A percentile compares a stretch with the other conserved stretches of the same genome.
Evolutionary conservation across 164 flowering plant species (phyloP).

Genomic region (Kalanchoe fedtschenkoi): DNA sequence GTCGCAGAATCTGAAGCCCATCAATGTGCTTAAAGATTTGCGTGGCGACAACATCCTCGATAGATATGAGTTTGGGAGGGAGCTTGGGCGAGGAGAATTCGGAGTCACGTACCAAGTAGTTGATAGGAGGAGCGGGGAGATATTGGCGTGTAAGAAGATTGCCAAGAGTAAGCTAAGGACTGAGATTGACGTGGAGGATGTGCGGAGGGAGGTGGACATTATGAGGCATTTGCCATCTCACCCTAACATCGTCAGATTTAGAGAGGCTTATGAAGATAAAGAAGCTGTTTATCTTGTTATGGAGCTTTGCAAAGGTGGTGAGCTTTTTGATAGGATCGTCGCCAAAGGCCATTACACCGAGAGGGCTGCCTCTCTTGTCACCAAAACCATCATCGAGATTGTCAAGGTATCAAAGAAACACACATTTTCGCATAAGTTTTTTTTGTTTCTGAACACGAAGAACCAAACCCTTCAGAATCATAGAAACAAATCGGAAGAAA

Average conservation of each 20-base stretch:
- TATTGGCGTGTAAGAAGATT: slow-evolving; percentile 57
- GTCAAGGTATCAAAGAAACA: no score
- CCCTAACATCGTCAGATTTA: slow-evolving; percentile 40
- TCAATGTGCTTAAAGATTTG: slow-evolving; percentile 19
- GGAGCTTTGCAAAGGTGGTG: slow-evolving; percentile 49
- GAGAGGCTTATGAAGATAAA: neutral
- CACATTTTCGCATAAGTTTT: no score
- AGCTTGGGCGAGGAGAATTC: slow-evolving; percentile 76
- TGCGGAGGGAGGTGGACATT: slow-evolving; percentile 72
- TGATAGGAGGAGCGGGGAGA: slow-evolving; percentile 31
- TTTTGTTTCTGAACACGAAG: no score
- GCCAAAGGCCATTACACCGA: neutral
- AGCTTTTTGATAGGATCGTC: neutral
- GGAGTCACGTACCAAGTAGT: slow-evolving; percentile 51
- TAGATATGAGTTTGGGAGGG: slow-evolving; percentile 37
- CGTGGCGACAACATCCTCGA: slow-evolving; percentile 19
- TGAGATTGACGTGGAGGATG: slow-evolving; percentile 69
- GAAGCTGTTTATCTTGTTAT: slow-evolving; percentile 13
- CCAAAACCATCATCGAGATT: slow-evolving; percentile 49
- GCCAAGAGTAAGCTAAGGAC: slow-evolving; percentile 53
- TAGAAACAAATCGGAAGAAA: no score
- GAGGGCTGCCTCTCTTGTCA: slow-evolving; percentile 20
- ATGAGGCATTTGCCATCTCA: slow-evolving; percentile 63
- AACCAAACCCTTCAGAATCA: no score
- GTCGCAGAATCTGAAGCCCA: neutral